Percentiles rank a stretch among this genome's conserved stretches.
These are phyloP conservation scores for Eragrostis tef DNA, from an alignment of 202 grass and related monocot genomes.

Conservation along the genomic window DNA sequence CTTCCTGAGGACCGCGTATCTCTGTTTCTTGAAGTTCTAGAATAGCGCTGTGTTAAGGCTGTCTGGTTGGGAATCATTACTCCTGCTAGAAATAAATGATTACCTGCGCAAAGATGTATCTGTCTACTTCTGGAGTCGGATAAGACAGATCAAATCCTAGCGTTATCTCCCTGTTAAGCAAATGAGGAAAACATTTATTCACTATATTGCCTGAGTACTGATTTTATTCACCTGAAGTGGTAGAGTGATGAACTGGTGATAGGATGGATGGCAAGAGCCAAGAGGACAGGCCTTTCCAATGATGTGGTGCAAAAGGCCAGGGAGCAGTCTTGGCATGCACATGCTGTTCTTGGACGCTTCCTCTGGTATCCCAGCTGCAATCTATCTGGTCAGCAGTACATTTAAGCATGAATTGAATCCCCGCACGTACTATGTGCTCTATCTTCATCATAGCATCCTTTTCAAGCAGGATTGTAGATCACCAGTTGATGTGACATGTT, in stretches of 20 bases:
- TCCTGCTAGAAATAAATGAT: not conserved
- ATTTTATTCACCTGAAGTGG: not conserved
- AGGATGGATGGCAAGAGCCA: not conserved
- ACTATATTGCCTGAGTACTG: not conserved
- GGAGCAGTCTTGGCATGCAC: constrained; percentile 46
- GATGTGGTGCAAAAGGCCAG: constrained; percentile 46
- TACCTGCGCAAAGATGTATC: not conserved
- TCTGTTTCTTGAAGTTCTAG: constrained; percentile 5
- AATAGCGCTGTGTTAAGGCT: not conserved
- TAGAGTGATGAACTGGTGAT: not conserved
- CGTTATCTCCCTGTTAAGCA: not conserved
- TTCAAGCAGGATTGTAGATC: constrained; percentile 52
- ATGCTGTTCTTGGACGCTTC: constrained; percentile 54
- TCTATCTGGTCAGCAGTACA: constrained; percentile 57
- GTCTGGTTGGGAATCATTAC: not conserved
- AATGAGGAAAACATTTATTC: not conserved
- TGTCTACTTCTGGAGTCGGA: not conserved
- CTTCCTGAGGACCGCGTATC: constrained; percentile 12
- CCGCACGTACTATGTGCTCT: constrained; percentile 40
- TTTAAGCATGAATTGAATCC: constrained; percentile 47
- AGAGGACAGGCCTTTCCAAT: constrained; percentile 6
- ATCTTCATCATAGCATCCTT: constrained; percentile 49
- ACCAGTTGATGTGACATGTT: constrained; percentile 53
- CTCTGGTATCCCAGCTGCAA: constrained; percentile 39
- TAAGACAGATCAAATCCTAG: not conserved